Evolutionary conservation across 2,329 filamentous ascomycete species (phyloP).

Genomic region (Fusarium coffeatum): DNA sequence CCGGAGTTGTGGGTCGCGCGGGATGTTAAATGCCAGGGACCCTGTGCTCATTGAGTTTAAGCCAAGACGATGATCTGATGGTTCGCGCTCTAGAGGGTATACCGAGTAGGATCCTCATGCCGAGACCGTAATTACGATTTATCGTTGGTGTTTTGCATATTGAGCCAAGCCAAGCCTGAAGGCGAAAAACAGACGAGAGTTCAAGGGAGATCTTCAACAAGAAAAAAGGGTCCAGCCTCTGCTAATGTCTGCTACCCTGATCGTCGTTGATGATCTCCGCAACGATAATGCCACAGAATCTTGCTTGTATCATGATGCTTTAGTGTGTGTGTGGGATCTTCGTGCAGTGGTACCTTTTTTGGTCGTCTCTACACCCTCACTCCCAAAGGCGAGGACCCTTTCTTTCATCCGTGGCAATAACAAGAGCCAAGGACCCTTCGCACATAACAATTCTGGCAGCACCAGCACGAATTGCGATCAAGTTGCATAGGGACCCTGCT

Average conservation of each 20-base stretch:
- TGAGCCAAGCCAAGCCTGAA: conserved; percentile 11
- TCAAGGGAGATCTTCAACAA: conserved; percentile 19
- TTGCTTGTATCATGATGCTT: neutral
- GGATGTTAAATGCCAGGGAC: neutral
- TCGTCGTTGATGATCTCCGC: conserved; percentile 18
- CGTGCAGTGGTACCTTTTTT: conserved; percentile 25
- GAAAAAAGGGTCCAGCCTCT: conserved; percentile 18
- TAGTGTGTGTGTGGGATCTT: conserved; percentile 22
- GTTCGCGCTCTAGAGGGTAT: conserved; percentile 12
- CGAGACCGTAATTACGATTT: conserved; percentile 1
- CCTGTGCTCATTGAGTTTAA: neutral
- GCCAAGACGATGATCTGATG: conserved; percentile 35
- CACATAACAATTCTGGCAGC: conserved; percentile 15
- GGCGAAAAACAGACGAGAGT: neutral
- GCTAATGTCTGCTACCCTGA: conserved; percentile 34
- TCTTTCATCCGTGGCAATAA: conserved; percentile 25
- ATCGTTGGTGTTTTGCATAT: conserved; percentile 30
- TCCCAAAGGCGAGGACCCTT: conserved; percentile 3
- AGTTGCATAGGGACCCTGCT: conserved; percentile 12
- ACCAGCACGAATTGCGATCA: neutral
- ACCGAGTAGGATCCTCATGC: conserved; percentile 2
- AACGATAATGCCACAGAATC: conserved; percentile 27
- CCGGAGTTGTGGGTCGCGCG: conserved; percentile 14
- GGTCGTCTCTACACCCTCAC: conserved; percentile 22
- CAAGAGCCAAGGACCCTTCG: conserved; percentile 32